These are phyloP conservation scores for Coprinopsis strossmayeri DNA, from an alignment of 768 basidiomycete genomes.

Conservation along the genomic window DNA sequence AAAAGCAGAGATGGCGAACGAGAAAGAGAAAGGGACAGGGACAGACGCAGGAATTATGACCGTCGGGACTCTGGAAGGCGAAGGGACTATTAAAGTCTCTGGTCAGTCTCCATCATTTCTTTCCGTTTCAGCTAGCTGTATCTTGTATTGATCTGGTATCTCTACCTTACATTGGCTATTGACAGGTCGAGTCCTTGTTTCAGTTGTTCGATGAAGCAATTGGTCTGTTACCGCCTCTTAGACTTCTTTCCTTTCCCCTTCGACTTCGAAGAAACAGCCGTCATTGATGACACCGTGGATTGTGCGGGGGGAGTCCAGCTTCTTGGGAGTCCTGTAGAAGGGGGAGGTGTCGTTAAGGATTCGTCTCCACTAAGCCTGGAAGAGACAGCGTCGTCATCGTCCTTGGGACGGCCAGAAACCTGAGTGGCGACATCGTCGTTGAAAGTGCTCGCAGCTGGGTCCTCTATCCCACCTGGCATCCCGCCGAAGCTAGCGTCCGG, in stretches of 20 bases:
- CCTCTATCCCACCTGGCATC: constrained; percentile 4
- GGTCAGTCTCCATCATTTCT: background rate
- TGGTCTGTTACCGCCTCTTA: background rate
- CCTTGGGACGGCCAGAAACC: constrained; percentile 8
- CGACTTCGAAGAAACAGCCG: constrained; percentile 3
- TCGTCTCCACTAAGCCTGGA: constrained; percentile 22
- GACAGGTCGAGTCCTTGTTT: background rate
- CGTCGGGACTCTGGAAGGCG: constrained; percentile 10
- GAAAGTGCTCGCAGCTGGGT: background rate
- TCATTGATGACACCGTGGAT: constrained; percentile 3
- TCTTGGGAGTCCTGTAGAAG: background rate
- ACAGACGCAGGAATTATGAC: background rate
- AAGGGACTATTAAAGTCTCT: constrained; percentile 9
- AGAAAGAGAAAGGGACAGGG: background rate
- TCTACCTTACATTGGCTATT: background rate
- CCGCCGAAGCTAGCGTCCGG: background rate
- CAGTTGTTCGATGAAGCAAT: background rate
- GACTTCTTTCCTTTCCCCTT: constrained; percentile 5
- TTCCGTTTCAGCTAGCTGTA: background rate
- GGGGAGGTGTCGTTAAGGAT: constrained; percentile 25
- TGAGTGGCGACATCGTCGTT: constrained; percentile 7
- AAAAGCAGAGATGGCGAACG: constrained; percentile 11
- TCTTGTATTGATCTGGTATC: background rate
- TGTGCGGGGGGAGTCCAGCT: background rate
- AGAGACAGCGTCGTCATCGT: constrained; percentile 23